Conservation (phyloP, 163 green algal species). For the Prototheca cutis region DNA sequence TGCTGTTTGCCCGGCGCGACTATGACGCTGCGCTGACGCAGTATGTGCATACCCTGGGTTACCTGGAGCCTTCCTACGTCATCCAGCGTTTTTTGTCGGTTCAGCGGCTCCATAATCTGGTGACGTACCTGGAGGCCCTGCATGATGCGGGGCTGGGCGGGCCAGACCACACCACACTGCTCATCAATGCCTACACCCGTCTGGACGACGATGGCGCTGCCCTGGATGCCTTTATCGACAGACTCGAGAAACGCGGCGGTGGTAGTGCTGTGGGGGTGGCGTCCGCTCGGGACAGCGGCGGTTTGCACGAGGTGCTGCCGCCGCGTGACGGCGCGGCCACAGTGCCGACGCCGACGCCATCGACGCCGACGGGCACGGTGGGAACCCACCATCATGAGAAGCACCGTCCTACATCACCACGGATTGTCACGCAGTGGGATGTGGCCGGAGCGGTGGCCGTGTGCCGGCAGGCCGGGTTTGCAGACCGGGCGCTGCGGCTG, state of each 20-base stretch:
- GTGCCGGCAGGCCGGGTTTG: conserved; percentile 73
- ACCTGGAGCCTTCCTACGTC: conserved; percentile 87
- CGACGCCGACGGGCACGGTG: too few species aligned
- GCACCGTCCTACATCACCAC: conserved; percentile 18
- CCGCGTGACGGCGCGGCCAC: too few species aligned
- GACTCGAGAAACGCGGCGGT: conserved; percentile 11
- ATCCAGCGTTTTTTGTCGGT: conserved; percentile 87
- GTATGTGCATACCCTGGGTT: conserved; percentile 65
- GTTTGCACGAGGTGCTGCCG: too few species aligned
- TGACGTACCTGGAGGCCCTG: conserved; percentile 78
- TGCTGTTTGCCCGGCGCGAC: conserved; percentile 84
- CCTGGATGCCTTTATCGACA: conserved; percentile 66
- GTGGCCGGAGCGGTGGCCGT: conserved; percentile 50
- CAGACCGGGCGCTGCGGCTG: conserved; percentile 74
- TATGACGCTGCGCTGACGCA: conserved; percentile 84
- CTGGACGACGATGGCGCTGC: conserved; percentile 60
- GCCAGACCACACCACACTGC: conserved; percentile 83
- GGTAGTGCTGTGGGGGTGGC: not conserved
- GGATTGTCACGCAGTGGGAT: too few species aligned
- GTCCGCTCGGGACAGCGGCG: not conserved
- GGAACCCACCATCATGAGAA: not conserved
- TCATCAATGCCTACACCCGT: conserved; percentile 85
- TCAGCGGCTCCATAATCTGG: conserved; percentile 79
- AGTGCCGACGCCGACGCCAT: too few species aligned
- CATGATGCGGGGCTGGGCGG: conserved; percentile 37